Evolutionary conservation across 371 early-diverging fungal genomes (phyloP), one percentile per base, ranked within the genome.

Genomic region (Lichtheimia corymbifera): DNA sequence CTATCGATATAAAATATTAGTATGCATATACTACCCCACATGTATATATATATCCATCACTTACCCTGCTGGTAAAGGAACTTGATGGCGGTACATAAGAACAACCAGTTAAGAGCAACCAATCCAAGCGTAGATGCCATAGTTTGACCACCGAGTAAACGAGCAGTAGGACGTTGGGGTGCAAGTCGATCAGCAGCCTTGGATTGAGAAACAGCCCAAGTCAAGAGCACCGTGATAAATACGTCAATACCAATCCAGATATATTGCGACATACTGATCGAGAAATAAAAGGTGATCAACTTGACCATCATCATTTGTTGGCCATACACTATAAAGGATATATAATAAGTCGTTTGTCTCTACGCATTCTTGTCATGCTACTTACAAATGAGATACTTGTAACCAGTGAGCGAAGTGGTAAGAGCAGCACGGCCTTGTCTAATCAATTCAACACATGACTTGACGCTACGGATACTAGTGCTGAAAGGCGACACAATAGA

Each of bases 401-500:
- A 93, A 42, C 82, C 80, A 5, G 91, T 87, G 75, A 93, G 89
- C 11, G 86, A 85, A 3, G 88, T 83, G 24, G 90, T 90, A 14
- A 92, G 69, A 0, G 90, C 88, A 50, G 90, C 86, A 2, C 93
- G 79, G 3, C 89, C 90, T 64, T 92, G 85, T 7, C 73, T 72
- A 11, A 93, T 20, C 2, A 92, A 77, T 55, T 88, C 87, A 12
- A 91, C 91, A 55, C 91, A 90, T 28, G 42, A 44, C 47, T 43
- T 56, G 43, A 56, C 24, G n/a, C 85, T 77, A 52, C 81, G 64
- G 28, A 79, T 70, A 6, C 45, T 56, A 4, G 91, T 85, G 15
- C 88, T 86, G 72, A 96, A 97, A 25, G 90, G 91, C 5, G 94
- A 84, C 12, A 92, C 94, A n/a, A 96, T 85, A 22, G 88, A 91